These are phyloP conservation scores for Fomitiporia mediterranea DNA, from an alignment of 1,284 basidiomycete species.

Conservation along the genomic window DNA sequence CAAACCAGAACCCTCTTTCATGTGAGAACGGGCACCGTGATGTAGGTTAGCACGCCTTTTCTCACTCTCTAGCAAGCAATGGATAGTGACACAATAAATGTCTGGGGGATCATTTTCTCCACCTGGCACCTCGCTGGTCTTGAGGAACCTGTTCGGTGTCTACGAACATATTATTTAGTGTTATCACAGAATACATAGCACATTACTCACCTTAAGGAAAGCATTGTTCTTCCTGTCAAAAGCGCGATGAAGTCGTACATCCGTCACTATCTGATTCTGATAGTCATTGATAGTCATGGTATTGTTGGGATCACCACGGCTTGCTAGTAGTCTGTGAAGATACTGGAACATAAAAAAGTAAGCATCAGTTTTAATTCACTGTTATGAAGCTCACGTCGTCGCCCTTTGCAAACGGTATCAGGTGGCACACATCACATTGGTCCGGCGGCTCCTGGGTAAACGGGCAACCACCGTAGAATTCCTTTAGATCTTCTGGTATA, in stretches of 20 bases:
- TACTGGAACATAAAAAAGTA: background rate
- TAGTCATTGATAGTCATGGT: background rate
- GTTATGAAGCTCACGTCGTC: background rate
- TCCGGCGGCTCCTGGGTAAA: background rate
- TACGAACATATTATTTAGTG: background rate
- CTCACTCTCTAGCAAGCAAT: background rate
- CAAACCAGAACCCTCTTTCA: background rate
- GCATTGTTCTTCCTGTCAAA: background rate
- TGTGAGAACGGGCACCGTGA: background rate
- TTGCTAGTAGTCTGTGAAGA: background rate
- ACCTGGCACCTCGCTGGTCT: background rate
- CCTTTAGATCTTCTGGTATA: background rate
- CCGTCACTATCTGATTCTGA: background rate
- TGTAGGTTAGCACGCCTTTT: background rate
- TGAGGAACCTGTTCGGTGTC: background rate
- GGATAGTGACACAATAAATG: background rate
- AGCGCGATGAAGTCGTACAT: background rate
- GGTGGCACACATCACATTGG: background rate
- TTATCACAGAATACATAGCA: background rate
- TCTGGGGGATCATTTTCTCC: background rate
- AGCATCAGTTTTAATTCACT: background rate
- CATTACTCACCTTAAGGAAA: background rate
- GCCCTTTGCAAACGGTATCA: background rate
- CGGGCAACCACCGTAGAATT: background rate
- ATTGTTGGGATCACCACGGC: background rate